Evolutionary conservation across 345 rosid species (phyloP).

Genomic region (Lepidium didymum): DNA sequence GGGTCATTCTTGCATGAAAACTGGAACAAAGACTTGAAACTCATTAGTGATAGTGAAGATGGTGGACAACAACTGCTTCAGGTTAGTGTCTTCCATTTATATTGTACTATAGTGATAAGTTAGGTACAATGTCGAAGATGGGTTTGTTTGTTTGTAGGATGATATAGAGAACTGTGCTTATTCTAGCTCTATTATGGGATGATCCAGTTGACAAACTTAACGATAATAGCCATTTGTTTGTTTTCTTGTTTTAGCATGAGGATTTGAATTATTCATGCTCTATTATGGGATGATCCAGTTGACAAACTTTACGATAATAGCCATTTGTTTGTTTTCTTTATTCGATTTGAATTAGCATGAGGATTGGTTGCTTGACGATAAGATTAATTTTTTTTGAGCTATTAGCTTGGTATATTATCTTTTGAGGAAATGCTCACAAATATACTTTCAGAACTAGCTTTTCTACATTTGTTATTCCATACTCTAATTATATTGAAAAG

Average conservation of each 20-base stretch:
- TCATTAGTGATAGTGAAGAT: constrained; percentile 68
- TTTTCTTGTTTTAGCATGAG: neutral
- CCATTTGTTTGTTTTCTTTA: neutral
- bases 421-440: neutral
- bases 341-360: neutral
- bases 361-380: neutral
- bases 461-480: neutral
- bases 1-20: constrained; percentile 88
- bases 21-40: constrained; percentile 80
- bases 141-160: neutral
- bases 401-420: neutral
- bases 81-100: constrained; percentile 36
- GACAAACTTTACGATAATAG: neutral
- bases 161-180: neutral
- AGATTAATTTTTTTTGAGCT: neutral
- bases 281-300: neutral
- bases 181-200: neutral
- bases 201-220: neutral
- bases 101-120: neutral
- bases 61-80: constrained; percentile 88
- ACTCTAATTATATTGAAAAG: neutral
- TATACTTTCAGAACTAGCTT: neutral
- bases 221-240: neutral
- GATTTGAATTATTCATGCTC: neutral
- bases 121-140: neutral